These are phyloP conservation scores for Rhododendron kiyosumense DNA, from an alignment of 148 eudicot species.

Conservation along the genomic window DNA sequence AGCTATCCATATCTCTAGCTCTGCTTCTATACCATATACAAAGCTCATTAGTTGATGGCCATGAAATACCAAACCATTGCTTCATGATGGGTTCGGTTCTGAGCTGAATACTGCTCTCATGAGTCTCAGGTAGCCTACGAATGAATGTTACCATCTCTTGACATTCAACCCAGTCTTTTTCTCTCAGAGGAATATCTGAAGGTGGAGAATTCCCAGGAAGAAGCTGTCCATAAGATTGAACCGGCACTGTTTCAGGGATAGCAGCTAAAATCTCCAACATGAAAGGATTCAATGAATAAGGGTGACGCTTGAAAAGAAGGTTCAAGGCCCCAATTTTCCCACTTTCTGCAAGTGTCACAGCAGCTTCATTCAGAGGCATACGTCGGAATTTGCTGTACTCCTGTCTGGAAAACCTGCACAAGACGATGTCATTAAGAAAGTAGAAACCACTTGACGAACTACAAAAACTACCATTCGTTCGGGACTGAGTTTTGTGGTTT, in stretches of 20 bases:
- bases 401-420: conserved; percentile 82
- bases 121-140: conserved; percentile 33
- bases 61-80: conserved; percentile 43
- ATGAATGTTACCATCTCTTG: conserved; percentile 54
- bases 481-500: background rate
- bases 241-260: conserved; percentile 88
- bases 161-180: conserved; percentile 96
- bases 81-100: conserved; percentile 75
- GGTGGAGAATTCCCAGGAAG: conserved; percentile 91
- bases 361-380: conserved; percentile 66
- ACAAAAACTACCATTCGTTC: background rate
- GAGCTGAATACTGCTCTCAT: conserved; percentile 34
- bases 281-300: conserved; percentile 63
- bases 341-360: conserved; percentile 77
- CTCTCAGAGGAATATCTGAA: conserved; percentile 56
- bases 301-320: conserved; percentile 90
- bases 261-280: conserved; percentile 81
- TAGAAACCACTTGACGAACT: conserved; percentile 14
- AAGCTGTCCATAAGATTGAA: conserved; percentile 85
- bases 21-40: conserved; percentile 75
- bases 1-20: conserved; percentile 84
- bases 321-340: conserved; percentile 97
- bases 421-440: conserved; percentile 50
- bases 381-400: conserved; percentile 74
- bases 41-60: conserved; percentile 76